These are phyloP conservation scores for Colletotrichum sp. DNA, from an alignment of 2,329 filamentous ascomycete species.

Conservation along the genomic window DNA sequence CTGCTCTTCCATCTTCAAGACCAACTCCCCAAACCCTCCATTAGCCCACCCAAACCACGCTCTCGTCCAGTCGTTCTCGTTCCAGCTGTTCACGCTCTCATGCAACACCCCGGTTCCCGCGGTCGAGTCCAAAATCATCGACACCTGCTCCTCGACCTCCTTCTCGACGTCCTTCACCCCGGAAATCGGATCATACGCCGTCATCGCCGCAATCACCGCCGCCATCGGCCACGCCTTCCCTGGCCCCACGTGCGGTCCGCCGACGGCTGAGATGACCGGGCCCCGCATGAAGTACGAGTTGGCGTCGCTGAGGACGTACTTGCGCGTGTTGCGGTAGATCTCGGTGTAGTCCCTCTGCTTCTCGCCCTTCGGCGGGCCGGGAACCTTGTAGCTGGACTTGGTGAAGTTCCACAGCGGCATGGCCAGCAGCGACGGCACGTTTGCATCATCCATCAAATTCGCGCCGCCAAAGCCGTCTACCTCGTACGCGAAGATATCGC, in stretches of 20 bases:
- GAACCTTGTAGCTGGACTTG: constrained; percentile 1
- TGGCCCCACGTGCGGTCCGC: constrained; percentile 70
- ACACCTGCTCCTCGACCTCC: constrained; percentile 38
- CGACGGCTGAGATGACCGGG: constrained; percentile 72
- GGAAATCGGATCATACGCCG: constrained; percentile 36
- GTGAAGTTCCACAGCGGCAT: constrained; percentile 68
- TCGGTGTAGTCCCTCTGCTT: constrained; percentile 57
- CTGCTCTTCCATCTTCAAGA: constrained; percentile 31
- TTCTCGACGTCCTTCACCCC: constrained; percentile 32
- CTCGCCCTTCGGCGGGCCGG: constrained; percentile 4
- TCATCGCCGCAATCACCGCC: constrained; percentile 57
- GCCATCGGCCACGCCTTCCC: constrained; percentile 64
- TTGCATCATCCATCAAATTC: constrained; percentile 75
- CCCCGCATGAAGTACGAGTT: constrained; percentile 83
- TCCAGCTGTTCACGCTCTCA: constrained; percentile 51
- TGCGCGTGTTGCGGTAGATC: constrained; percentile 79
- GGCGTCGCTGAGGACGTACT: constrained; percentile 75
- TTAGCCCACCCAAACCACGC: constrained; percentile 53
- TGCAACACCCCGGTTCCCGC: constrained; percentile 51
- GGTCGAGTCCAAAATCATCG: constrained; percentile 45
- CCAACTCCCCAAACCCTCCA: constrained; percentile 46
- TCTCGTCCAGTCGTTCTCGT: constrained; percentile 43
- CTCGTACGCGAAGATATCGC: constrained; percentile 78
- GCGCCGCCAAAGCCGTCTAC: constrained; percentile 74
- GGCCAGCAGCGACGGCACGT: constrained; percentile 70